phyloP scores from a whole-genome alignment of 1,284 basidiomycete genomes.

The Naganishia albida region DNA sequence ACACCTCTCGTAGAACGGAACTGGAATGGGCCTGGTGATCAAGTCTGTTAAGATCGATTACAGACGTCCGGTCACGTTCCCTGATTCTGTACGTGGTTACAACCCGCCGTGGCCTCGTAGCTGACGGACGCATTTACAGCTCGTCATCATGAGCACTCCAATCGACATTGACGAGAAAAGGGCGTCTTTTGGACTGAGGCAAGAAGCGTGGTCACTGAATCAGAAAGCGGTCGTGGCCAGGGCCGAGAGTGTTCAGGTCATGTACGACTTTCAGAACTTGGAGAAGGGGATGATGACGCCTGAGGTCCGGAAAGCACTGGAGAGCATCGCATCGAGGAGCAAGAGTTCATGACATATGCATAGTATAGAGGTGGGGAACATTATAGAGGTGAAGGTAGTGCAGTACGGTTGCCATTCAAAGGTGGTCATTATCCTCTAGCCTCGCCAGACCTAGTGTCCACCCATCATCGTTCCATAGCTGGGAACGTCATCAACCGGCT shows the following conservation, averaged over 20 bases:
- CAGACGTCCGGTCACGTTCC: conserved; percentile 49
- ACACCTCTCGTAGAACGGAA: conserved; percentile 7
- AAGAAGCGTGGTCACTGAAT: conserved; percentile 46
- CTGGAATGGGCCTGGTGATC: conserved; percentile 27
- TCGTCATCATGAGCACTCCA: conserved; percentile 45
- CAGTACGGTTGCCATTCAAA: not conserved
- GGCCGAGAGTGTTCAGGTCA: conserved; percentile 43
- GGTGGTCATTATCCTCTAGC: too few species aligned
- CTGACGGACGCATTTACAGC: conserved; percentile 33
- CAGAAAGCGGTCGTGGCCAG: conserved; percentile 45
- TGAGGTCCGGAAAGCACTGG: conserved; percentile 39
- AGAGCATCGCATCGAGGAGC: conserved; percentile 20
- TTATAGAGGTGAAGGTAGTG: not conserved
- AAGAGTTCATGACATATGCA: not conserved
- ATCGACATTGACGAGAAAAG: conserved; percentile 43
- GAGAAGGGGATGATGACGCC: conserved; percentile 47
- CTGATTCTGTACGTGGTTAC: conserved; percentile 44
- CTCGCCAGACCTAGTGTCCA: conserved; percentile 6
- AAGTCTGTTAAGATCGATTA: conserved; percentile 40
- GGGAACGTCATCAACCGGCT: conserved; percentile 8
- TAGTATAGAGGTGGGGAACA: not conserved
- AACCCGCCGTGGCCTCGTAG: not conserved
- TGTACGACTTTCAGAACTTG: conserved; percentile 50
- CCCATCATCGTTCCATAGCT: conserved; percentile 30
- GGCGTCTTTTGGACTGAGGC: conserved; percentile 43